These are phyloP conservation scores for Amniculicola lignicola DNA, from an alignment of 495 filamentous ascomycete genomes.

Conservation along the genomic window DNA sequence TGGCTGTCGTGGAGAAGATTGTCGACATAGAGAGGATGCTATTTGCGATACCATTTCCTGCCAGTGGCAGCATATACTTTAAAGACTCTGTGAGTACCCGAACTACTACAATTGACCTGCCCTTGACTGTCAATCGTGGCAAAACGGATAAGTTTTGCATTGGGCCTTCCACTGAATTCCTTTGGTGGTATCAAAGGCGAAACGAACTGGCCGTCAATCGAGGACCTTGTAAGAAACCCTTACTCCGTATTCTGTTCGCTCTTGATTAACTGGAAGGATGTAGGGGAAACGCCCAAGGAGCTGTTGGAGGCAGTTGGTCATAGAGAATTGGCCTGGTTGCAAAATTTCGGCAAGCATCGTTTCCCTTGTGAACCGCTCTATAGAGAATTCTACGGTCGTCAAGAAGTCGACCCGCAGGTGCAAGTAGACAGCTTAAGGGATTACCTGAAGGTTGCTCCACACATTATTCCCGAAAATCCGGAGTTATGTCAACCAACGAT, in stretches of 20 bases:
- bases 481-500: neutral
- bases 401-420: neutral
- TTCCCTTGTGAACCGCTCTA: neutral
- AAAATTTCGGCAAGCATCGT: neutral
- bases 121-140: neutral
- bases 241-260: neutral
- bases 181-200: neutral
- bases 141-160: neutral
- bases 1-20: neutral
- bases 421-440: neutral
- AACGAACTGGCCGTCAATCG: neutral
- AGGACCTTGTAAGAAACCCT: neutral
- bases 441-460: neutral
- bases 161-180: neutral
- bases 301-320: neutral
- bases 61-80: neutral
- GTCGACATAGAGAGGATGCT: neutral
- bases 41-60: neutral
- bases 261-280: neutral
- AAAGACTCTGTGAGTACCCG: neutral
- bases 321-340: neutral
- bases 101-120: neutral
- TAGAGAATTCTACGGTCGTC: neutral
- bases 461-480: neutral
- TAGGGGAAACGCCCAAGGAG: neutral